Evolutionary conservation across 2,329 filamentous ascomycete species (phyloP), one percentile per base, ranked within the genome.

Genomic region (Calonectria pseudoreteaudii): DNA sequence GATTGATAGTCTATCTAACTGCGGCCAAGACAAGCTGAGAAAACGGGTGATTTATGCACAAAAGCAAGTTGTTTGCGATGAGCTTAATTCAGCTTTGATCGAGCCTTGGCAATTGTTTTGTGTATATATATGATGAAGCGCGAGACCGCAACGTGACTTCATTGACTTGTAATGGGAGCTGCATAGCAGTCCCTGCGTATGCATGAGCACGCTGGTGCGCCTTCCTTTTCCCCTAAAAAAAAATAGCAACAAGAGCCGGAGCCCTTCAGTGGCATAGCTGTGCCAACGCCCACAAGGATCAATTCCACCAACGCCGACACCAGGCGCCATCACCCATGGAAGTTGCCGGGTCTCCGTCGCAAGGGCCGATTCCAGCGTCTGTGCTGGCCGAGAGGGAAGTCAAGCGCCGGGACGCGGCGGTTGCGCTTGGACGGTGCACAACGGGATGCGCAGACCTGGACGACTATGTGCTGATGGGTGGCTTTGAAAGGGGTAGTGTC

Each of bases 381-480:
- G 80, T 83, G 3, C 82, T 90, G 8, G 85, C 85, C 52, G 82
- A 80, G 13, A 78, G 81, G 31, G 88, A 90, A 79, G 75, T 79
- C 18, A 74, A 76, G 70, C 82, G 86, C 1, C 82, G 85, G 28
- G 80, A 86, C 67, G 79, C 68, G 18, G 78, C 84, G 1, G 71
- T 70, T 23, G 50, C 71, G 9, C 77, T 82, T 5, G 86, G 86
- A 0, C 72, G 70, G 6, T 81, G 86, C 36, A 72, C 77, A 34
- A 87, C 85, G 1, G 90, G 89, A 16, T 90, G 88, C 67, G 52
- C 64, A 2, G 88, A 88, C 74, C 76, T 92, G 41, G 90, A 92
- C 75, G 81, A 84, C 3, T 80, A 87, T 36, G 84, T 89, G 8
- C 81, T 91, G 7, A 70, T 86, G 8, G 88, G 88, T 3, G 89